phyloP scores from a whole-genome alignment of 768 basidiomycete species.

The Boletus rex-veris region DNA sequence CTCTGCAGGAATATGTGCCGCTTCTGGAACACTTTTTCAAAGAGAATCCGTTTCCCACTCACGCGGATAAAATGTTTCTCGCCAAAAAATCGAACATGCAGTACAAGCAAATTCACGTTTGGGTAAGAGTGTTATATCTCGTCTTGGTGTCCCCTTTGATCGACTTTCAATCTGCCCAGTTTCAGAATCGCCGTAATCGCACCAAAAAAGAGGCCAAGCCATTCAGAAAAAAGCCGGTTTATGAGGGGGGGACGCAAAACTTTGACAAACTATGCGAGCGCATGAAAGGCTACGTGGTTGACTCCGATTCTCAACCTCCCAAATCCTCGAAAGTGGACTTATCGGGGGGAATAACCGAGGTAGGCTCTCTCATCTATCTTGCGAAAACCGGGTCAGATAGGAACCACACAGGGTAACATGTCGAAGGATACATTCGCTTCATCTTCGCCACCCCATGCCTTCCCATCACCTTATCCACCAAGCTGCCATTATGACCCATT shows the following conservation, averaged over 20 bases:
- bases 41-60: conserved; percentile 9
- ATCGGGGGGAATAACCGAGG: too few species aligned
- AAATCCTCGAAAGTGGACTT: not conserved
- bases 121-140: too few species aligned
- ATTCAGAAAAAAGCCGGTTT: not conserved
- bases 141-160: too few species aligned
- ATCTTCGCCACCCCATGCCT: conserved; percentile 12
- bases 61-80: conserved; percentile 12
- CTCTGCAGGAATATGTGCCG: not conserved
- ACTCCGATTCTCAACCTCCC: not conserved
- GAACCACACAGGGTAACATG: rapidly evolving
- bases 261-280: not conserved
- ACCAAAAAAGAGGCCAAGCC: not conserved
- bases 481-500: conserved; percentile 18
- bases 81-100: conserved; percentile 7
- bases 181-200: conserved; percentile 15
- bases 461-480: conserved; percentile 15
- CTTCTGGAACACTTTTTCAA: conserved; percentile 12
- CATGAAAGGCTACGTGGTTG: not conserved
- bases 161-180: not conserved
- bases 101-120: conserved; percentile 18
- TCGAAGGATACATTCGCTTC: not conserved
- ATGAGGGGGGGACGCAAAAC: not conserved
- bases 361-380: too few species aligned
- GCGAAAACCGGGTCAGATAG: not conserved